phyloP scores from a whole-genome alignment of 2,329 filamentous ascomycete species.

The Hypoxylon sp. region DNA sequence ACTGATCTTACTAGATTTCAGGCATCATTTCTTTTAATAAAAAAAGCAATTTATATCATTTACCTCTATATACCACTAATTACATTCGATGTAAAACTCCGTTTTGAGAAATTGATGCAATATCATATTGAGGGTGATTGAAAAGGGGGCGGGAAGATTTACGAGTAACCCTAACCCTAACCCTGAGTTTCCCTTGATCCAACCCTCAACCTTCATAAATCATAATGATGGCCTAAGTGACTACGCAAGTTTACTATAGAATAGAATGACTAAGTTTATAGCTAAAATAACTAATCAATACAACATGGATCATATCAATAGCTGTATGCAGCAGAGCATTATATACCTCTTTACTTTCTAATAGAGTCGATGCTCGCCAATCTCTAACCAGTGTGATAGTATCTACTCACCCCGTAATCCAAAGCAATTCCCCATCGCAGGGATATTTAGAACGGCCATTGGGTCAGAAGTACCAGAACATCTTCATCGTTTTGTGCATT shows the following conservation, averaged over 20 bases:
- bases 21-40: neutral
- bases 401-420: neutral
- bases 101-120: neutral
- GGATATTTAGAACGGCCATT: neutral
- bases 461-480: neutral
- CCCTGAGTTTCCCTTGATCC: neutral
- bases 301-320: no score
- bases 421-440: neutral
- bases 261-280: no score
- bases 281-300: no score
- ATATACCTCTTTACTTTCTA: no score
- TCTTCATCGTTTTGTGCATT: neutral
- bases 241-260: no score
- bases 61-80: neutral
- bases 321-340: no score
- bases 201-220: neutral
- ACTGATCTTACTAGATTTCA: constrained; percentile 1
- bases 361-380: no score
- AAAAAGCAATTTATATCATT: neutral
- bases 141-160: neutral
- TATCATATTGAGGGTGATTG: neutral
- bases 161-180: neutral
- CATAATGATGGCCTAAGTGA: no score
- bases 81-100: neutral
- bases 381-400: no score